phyloP scores from a whole-genome alignment of 2,329 filamentous ascomycete genomes.

The Leptosphaerulina australis region DNA sequence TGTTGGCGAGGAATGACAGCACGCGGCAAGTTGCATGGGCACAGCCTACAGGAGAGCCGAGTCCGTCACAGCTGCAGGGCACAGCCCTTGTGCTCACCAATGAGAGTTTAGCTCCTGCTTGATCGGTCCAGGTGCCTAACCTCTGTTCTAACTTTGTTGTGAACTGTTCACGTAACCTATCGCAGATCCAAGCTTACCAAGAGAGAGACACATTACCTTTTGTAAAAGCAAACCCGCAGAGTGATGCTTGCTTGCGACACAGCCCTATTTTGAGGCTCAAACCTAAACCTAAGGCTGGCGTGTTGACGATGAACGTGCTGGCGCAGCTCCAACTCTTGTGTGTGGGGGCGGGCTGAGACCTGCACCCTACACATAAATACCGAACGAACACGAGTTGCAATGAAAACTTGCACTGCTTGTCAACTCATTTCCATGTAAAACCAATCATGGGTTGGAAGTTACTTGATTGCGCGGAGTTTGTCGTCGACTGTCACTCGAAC shows the following conservation, averaged over 20 bases:
- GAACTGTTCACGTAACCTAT: background rate
- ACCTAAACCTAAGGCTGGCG: slow-evolving; percentile 7
- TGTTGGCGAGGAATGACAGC: background rate
- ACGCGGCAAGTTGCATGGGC: slow-evolving; percentile 2
- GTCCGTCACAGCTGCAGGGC: slow-evolving; percentile 1
- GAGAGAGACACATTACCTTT: background rate
- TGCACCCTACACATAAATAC: slow-evolving; percentile 7
- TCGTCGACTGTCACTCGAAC: slow-evolving; percentile 17
- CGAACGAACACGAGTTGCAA: background rate
- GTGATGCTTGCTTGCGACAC: slow-evolving; percentile 4
- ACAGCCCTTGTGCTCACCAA: slow-evolving; percentile 11
- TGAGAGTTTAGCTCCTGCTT: slow-evolving; percentile 2
- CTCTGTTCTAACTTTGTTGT: slow-evolving; percentile 9
- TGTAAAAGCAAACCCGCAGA: background rate
- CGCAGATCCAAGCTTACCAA: slow-evolving; percentile 10
- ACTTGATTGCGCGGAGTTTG: slow-evolving; percentile 27
- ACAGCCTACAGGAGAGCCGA: slow-evolving; percentile 4
- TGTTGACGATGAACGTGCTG: background rate
- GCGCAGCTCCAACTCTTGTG: slow-evolving; percentile 2
- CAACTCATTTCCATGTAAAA: background rate
- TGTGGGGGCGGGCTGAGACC: slow-evolving; percentile 12
- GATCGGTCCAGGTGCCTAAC: background rate
- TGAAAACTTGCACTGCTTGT: background rate
- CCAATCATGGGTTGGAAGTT: slow-evolving; percentile 24
- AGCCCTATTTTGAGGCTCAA: slow-evolving; percentile 15